Percentiles rank a stretch among this genome's conserved stretches.
Conservation (phyloP, 2,329 filamentous ascomycete genomes). For the Amauroascus niger region DNA sequence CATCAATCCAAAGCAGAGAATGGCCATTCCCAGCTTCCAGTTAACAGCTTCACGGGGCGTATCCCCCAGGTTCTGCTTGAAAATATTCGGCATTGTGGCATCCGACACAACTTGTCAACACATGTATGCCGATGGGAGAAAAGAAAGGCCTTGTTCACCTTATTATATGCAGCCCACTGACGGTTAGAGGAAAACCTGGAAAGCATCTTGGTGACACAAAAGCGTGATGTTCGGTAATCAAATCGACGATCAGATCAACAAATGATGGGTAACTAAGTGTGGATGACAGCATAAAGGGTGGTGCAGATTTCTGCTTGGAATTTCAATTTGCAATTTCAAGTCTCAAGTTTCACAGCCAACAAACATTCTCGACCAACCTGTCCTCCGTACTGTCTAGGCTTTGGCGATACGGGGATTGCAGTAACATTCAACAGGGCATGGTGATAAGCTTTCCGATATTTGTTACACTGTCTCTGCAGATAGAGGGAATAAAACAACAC, state of each 20-base stretch:
- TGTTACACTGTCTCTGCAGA: too few relatives aligned
- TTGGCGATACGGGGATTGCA: too few relatives aligned
- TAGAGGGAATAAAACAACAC: too few relatives aligned
- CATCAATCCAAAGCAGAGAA: constrained; percentile 63
- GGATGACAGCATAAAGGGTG: neutral
- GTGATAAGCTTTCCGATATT: too few relatives aligned
- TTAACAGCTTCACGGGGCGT: constrained; percentile 65
- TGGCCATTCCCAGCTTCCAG: constrained; percentile 68
- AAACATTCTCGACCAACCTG: too few relatives aligned
- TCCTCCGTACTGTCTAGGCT: too few relatives aligned
- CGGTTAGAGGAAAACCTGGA: neutral
- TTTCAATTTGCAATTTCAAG: too few relatives aligned
- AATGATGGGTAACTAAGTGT: neutral
- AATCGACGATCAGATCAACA: neutral
- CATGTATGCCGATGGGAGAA: neutral
- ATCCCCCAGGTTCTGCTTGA: constrained; percentile 52
- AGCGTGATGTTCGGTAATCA: neutral
- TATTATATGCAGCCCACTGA: neutral
- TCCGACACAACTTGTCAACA: neutral
- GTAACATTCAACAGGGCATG: too few relatives aligned
- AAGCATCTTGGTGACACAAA: neutral
- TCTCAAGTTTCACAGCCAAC: too few relatives aligned
- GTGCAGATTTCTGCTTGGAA: neutral
- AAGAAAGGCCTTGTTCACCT: neutral
- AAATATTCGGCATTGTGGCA: constrained; percentile 58